phyloP scores from a whole-genome alignment of 2,329 filamentous ascomycete species.

The Sclerotinia sclerotiorum region DNA sequence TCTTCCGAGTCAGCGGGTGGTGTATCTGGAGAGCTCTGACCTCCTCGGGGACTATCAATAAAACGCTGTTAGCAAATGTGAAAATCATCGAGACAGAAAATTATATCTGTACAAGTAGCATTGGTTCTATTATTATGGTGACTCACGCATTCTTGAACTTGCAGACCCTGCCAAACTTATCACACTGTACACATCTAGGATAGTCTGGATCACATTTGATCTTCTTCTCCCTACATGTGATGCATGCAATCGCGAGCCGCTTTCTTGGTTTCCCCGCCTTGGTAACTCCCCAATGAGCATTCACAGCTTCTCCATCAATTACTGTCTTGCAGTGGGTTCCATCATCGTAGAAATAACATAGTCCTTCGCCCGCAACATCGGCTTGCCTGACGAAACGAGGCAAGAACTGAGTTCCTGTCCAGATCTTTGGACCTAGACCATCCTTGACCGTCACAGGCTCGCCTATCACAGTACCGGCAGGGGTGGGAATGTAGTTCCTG shows the following conservation, averaged over 20 bases:
- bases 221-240: slow-evolving; percentile 94
- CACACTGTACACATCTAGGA: slow-evolving; percentile 85
- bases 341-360: slow-evolving; percentile 86
- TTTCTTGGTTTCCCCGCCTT: slow-evolving; percentile 94
- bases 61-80: slow-evolving; percentile 42
- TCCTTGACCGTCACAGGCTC: slow-evolving; percentile 51
- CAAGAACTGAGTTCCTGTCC: slow-evolving; percentile 66
- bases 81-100: background rate
- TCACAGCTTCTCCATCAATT: slow-evolving; percentile 83
- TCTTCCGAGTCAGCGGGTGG: slow-evolving; percentile 40
- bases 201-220: slow-evolving; percentile 93
- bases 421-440: slow-evolving; percentile 65
- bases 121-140: background rate
- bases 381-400: slow-evolving; percentile 63
- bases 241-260: slow-evolving; percentile 84
- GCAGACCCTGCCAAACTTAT: slow-evolving; percentile 85
- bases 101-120: background rate
- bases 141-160: slow-evolving; percentile 84
- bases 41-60: slow-evolving; percentile 39
- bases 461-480: slow-evolving; percentile 31
- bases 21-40: slow-evolving; percentile 41
- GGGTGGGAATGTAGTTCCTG: slow-evolving; percentile 34
- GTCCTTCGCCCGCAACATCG: slow-evolving; percentile 73
- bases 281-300: slow-evolving; percentile 89
- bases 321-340: slow-evolving; percentile 77